phyloP scores from a whole-genome alignment of 345 rosid species.

The Euphorbia tirucalli region DNA sequence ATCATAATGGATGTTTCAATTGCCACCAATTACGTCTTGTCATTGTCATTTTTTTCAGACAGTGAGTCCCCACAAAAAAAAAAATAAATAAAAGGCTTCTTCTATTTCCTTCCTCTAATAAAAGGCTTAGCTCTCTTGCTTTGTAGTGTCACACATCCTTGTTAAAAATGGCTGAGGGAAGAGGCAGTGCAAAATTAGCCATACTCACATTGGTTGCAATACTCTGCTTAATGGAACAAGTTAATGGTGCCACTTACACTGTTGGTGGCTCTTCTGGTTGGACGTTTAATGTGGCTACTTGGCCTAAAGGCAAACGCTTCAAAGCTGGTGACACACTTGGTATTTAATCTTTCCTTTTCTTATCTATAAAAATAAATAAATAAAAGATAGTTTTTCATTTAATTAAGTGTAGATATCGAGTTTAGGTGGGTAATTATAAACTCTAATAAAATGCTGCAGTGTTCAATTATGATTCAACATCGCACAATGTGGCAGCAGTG shows the following conservation, averaged over 20 bases:
- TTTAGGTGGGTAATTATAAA: too few relatives aligned
- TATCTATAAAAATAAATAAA: too few relatives aligned
- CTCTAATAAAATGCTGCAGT: too few relatives aligned
- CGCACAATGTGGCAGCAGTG: too few relatives aligned
- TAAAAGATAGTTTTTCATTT: too few relatives aligned
- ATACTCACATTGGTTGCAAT: neutral
- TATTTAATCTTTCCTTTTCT: too few relatives aligned
- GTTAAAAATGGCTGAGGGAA: conserved; percentile 43
- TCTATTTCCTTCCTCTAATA: neutral
- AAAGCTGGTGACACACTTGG: conserved; percentile 48
- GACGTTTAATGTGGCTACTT: conserved; percentile 33
- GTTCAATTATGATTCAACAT: too few relatives aligned
- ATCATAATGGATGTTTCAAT: neutral
- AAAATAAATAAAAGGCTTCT: too few relatives aligned
- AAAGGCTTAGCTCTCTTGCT: too few relatives aligned
- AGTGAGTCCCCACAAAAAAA: neutral
- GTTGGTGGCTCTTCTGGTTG: conserved; percentile 52
- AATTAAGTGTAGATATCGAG: too few relatives aligned
- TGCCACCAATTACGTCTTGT: neutral
- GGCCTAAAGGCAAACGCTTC: conserved; percentile 55
- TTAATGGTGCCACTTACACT: conserved; percentile 32
- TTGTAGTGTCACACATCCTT: too few relatives aligned
- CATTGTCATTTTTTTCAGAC: neutral
- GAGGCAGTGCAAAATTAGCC: conserved; percentile 40
- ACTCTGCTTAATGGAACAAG: conserved; percentile 21